Evolutionary conservation across 148 eudicot species (phyloP).

Genomic region (Heliamphora exappendiculata): DNA sequence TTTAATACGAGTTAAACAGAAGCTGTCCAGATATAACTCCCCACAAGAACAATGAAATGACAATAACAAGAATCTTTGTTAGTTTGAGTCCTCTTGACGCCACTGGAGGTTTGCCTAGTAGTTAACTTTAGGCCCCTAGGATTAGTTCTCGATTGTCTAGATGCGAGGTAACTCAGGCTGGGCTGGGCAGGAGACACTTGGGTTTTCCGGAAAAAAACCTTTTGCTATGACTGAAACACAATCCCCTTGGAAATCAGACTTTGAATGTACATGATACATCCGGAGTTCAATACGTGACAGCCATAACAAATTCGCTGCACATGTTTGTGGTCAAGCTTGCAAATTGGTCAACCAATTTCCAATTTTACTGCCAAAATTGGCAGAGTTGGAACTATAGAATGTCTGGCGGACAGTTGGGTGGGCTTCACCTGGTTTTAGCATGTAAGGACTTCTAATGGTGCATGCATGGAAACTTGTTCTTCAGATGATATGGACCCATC

Average conservation of each 20-base stretch:
- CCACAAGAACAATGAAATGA: background rate
- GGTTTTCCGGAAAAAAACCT: too few relatives aligned
- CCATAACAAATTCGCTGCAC: background rate
- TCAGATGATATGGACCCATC: background rate
- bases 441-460: background rate
- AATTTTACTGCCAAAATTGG: background rate
- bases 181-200: too few relatives aligned
- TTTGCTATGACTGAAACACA: background rate
- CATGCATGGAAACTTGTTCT: background rate
- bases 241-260: background rate
- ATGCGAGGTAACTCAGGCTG: too few relatives aligned
- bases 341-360: background rate
- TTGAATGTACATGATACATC: background rate
- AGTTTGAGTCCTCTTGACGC: too few relatives aligned
- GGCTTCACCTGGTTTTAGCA: background rate
- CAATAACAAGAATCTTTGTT: background rate
- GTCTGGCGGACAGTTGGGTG: background rate
- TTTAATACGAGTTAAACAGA: background rate
- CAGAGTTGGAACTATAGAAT: background rate
- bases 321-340: background rate
- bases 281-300: background rate
- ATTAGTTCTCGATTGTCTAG: too few relatives aligned
- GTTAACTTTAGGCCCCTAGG: too few relatives aligned
- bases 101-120: too few relatives aligned
- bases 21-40: background rate